A percentile compares a stretch with the other conserved stretches of the same genome.
Evolutionary conservation across 1,284 basidiomycete species (phyloP).

Genomic region (Chalciporus sp.): DNA sequence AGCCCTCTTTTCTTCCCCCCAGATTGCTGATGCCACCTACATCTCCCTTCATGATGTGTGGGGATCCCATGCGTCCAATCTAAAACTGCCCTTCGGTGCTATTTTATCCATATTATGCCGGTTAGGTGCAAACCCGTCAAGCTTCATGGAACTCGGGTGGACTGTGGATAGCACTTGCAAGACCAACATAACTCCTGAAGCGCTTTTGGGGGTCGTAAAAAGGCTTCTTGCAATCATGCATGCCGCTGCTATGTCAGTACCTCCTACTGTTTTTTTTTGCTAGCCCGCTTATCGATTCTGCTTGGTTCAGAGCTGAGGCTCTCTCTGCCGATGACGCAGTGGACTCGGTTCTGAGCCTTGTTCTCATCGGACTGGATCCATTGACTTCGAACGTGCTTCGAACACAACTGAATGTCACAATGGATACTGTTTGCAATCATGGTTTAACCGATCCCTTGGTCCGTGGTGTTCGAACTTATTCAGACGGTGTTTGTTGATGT

Average conservation of each 20-base stretch:
- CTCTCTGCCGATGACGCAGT: conserved; percentile 46
- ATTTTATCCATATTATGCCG: conserved; percentile 20
- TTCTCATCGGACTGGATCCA: conserved; percentile 60
- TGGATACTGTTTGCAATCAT: conserved; percentile 47
- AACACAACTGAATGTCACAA: conserved; percentile 45
- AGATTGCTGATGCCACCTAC: conserved; percentile 23
- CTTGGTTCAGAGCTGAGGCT: conserved; percentile 35
- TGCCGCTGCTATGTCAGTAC: conserved; percentile 49
- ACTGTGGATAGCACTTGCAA: conserved; percentile 2
- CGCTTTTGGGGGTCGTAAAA: conserved; percentile 37
- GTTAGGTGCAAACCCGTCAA: conserved; percentile 27
- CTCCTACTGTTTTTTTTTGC: not conserved
- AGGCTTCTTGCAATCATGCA: conserved; percentile 48
- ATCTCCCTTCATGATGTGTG: conserved; percentile 29
- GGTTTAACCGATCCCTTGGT: conserved; percentile 40
- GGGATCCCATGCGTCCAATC: conserved; percentile 6
- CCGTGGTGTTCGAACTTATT: conserved; percentile 17
- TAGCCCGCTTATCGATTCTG: conserved; percentile 8
- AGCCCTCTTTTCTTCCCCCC: conserved; percentile 26
- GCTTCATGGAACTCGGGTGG: conserved; percentile 21
- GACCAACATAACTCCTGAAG: conserved; percentile 11
- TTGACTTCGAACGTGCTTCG: conserved; percentile 45
- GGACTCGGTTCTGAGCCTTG: conserved; percentile 50
- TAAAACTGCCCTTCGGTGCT: conserved; percentile 20
- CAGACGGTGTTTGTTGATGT: not conserved